Evolutionary conservation across 352 stramenopile species (phyloP).

Genomic region (Pythium brassicae): DNA sequence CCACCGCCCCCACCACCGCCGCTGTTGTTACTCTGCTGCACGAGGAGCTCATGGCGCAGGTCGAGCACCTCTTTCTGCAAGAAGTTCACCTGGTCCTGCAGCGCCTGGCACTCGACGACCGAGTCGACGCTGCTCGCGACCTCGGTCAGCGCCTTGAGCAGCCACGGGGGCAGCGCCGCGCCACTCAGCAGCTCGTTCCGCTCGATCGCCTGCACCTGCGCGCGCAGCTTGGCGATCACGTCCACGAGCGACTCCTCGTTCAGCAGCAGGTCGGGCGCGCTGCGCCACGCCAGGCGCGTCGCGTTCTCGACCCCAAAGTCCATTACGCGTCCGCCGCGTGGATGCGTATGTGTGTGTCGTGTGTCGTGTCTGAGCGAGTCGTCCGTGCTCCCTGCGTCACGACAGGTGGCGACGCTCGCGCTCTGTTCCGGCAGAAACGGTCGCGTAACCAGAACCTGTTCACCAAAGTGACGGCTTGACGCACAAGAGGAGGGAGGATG

Average conservation of each 20-base stretch:
- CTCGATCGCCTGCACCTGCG: conserved; percentile 63
- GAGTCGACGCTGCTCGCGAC: conserved; percentile 79
- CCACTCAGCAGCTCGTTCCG: conserved; percentile 76
- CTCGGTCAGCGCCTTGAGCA: conserved; percentile 67
- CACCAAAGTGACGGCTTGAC: no score
- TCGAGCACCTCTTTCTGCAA: conserved; percentile 79
- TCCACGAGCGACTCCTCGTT: conserved; percentile 80
- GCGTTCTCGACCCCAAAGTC: conserved; percentile 33
- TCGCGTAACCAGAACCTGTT: no score
- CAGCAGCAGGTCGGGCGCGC: conserved; percentile 64
- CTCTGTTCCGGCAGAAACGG: no score
- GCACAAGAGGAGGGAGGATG: no score
- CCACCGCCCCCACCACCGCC: neutral
- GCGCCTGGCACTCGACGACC: conserved; percentile 71
- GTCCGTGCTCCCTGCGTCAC: no score
- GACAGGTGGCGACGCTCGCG: no score
- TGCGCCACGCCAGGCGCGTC: conserved; percentile 56
- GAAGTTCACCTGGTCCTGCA: conserved; percentile 68
- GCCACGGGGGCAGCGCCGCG: conserved; percentile 57
- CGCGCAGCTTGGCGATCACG: conserved; percentile 62
- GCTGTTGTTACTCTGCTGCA: conserved; percentile 45
- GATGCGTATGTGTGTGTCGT: neutral
- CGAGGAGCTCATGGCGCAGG: conserved; percentile 69
- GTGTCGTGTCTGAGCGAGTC: no score
- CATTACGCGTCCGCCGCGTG: conserved; percentile 20